Percentiles rank a stretch among this genome's conserved stretches.
phyloP scores from a whole-genome alignment of 306 rosid genomes.

The Cicer arietinum region DNA sequence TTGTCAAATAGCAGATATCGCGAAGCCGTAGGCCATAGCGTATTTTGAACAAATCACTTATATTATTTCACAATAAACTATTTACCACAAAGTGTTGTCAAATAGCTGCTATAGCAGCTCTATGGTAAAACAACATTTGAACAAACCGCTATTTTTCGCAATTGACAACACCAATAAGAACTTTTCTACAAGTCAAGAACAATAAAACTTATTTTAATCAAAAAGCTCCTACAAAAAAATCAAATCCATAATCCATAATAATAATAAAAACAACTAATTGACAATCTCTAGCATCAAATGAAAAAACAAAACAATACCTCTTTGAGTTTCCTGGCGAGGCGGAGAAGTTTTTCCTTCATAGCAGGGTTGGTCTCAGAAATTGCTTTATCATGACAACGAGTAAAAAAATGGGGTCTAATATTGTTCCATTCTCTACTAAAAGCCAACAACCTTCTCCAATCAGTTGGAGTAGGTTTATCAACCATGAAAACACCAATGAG shows the following conservation, averaged over 20 bases:
- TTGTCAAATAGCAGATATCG: not conserved
- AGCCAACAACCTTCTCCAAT: slow-evolving; percentile 87
- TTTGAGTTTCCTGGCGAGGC: slow-evolving; percentile 83
- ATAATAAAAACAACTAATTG: not conserved
- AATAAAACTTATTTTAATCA: not conserved
- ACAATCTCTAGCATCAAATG: slow-evolving; percentile 7
- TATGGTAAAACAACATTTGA: not conserved
- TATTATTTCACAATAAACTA: not conserved
- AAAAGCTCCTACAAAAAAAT: not conserved
- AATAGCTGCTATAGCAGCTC: not conserved
- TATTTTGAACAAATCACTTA: not conserved
- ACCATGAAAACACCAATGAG: slow-evolving; percentile 89
- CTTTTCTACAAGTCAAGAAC: not conserved
- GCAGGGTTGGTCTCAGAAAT: slow-evolving; percentile 59
- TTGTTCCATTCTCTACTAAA: slow-evolving; percentile 81
- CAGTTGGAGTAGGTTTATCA: slow-evolving; percentile 82
- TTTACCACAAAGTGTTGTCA: not conserved
- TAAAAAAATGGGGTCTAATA: slow-evolving; percentile 79
- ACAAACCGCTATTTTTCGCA: not conserved
- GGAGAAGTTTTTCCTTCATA: slow-evolving; percentile 75
- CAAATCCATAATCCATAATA: not conserved
- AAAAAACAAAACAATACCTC: slow-evolving; percentile 55
- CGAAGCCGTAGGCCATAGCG: not conserved
- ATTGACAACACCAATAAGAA: not conserved
- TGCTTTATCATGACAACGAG: slow-evolving; percentile 64